Conservation (phyloP, 2,329 filamentous ascomycete genomes). For the Fusarium dimerum region DNA sequence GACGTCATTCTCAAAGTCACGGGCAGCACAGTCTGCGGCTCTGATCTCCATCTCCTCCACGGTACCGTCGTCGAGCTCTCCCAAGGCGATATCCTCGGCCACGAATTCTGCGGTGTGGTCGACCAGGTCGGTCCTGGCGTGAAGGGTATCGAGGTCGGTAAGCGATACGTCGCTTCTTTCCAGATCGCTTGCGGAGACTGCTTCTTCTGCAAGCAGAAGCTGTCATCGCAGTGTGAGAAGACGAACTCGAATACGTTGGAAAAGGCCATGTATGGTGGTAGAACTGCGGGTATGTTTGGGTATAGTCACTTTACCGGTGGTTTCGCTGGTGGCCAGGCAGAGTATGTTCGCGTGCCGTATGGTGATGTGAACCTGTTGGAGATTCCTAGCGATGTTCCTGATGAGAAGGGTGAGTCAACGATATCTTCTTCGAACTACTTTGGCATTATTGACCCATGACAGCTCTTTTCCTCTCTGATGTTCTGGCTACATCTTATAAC, state of each 20-base stretch:
- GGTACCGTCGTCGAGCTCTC: constrained; percentile 58
- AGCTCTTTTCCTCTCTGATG: constrained; percentile 76
- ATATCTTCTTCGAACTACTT: no score
- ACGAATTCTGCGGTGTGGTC: constrained; percentile 60
- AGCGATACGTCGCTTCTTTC: constrained; percentile 81
- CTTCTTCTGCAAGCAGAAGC: constrained; percentile 76
- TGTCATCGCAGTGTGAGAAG: constrained; percentile 77
- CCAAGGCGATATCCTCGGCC: constrained; percentile 68
- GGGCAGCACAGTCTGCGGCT: constrained; percentile 59
- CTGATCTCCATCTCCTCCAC: constrained; percentile 59
- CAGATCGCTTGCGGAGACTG: constrained; percentile 77
- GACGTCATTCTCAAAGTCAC: constrained; percentile 83
- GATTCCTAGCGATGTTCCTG: constrained; percentile 76
- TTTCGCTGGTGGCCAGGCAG: constrained; percentile 84
- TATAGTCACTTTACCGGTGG: constrained; percentile 82
- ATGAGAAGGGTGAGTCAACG: constrained; percentile 65
- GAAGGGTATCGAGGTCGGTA: constrained; percentile 56
- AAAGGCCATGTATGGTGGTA: constrained; percentile 76
- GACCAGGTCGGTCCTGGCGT: constrained; percentile 57
- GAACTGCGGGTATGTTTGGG: constrained; percentile 73
- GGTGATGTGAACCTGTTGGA: constrained; percentile 80
- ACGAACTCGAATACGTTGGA: constrained; percentile 74
- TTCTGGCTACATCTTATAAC: constrained; percentile 78
- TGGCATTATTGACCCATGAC: neutral
- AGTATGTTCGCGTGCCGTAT: constrained; percentile 80